Percentiles rank a stretch among this genome's conserved stretches.
phyloP scores from a whole-genome alignment of 2,329 filamentous ascomycete species.

The Fusarium buxicola region DNA sequence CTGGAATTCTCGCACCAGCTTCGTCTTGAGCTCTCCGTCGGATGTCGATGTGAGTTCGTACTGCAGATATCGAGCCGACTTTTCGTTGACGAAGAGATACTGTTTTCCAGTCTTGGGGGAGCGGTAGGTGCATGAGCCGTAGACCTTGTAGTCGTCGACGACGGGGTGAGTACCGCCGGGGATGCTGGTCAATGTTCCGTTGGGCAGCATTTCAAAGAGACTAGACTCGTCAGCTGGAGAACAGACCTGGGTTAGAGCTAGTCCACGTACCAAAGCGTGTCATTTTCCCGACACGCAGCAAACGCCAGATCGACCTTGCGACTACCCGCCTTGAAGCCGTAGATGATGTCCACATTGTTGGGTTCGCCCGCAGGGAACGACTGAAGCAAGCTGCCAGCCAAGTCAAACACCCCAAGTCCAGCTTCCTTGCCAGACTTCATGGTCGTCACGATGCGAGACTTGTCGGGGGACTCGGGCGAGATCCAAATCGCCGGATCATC shows the following conservation, averaged over 20 bases:
- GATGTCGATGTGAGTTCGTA: constrained; percentile 59
- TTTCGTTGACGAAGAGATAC: constrained; percentile 67
- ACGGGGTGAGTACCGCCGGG: constrained; percentile 60
- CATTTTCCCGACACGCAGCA: constrained; percentile 62
- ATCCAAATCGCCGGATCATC: constrained; percentile 64
- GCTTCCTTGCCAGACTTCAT: constrained; percentile 62
- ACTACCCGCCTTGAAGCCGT: constrained; percentile 58
- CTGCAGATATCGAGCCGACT: constrained; percentile 65
- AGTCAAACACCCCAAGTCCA: constrained; percentile 62
- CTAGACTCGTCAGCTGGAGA: constrained; percentile 46
- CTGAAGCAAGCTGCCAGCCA: constrained; percentile 61
- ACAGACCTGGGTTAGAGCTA: fast-evolving
- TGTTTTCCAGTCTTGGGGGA: constrained; percentile 60
- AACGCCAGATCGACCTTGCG: constrained; percentile 61
- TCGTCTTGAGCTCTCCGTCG: constrained; percentile 57
- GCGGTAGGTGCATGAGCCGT: constrained; percentile 64
- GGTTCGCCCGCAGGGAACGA: constrained; percentile 59
- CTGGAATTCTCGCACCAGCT: constrained; percentile 62
- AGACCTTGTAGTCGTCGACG: constrained; percentile 59
- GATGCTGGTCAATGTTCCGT: constrained; percentile 58
- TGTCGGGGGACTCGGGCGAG: constrained; percentile 52
- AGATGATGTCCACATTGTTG: constrained; percentile 67
- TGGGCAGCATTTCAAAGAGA: constrained; percentile 61
- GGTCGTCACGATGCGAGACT: constrained; percentile 64
- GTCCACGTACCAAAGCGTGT: constrained; percentile 61